Base-by-base conservation (phyloP, 2,329 filamentous ascomycete genomes). In the Huntiella abstrusa region DNA sequence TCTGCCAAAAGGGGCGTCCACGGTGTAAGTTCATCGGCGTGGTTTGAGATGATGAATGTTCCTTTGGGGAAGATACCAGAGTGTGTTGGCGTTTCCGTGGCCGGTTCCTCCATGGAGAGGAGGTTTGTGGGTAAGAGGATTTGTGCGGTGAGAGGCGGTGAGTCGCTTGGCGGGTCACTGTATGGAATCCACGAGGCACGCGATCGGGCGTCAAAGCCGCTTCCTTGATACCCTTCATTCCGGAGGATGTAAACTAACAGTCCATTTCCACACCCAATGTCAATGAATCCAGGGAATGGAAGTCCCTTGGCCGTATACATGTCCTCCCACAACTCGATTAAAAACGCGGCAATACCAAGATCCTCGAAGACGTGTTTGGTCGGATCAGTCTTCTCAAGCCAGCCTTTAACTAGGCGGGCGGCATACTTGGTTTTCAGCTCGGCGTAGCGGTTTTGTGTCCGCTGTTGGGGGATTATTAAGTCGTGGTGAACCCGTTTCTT, bases 331-430 rank as follows among this genome's bases (percentile, higher is more conserved):
- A 96, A 64, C 64, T 95, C 87, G 19, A 96, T 83, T 44, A 96
- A 65, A 55, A 95, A 98, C 0, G 88, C 83, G 0, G 88, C 83
- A 51, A 98, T 95, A 3, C 77, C 73, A 15, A 98, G 64, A 57
- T 96, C 88, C 58, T 98, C 91, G 60, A 95, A 96, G 2, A 96
- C 85, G 57, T 96, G 87, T 59, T 96, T 98, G 12, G 68, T 67
- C 0, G 87, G 83, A 57, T 93, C 86, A 0, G 87, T 96, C 44
- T 72, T 71, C 63, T 96, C 91, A 11, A 77, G 77, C 91, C 88
- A 98, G 1, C 62, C 64, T n/a, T 73, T 61, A 11, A 86, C 79
- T 10, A 98, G 64, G 1, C 62, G 56, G 15, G 73, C 71, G 1
- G 84, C 85, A 58, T 96, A 86, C 54, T 73, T 80, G 45, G 73